Evolutionary conservation across 2,329 filamentous ascomycete genomes (phyloP).

Genomic region (Exophiala sp.): DNA sequence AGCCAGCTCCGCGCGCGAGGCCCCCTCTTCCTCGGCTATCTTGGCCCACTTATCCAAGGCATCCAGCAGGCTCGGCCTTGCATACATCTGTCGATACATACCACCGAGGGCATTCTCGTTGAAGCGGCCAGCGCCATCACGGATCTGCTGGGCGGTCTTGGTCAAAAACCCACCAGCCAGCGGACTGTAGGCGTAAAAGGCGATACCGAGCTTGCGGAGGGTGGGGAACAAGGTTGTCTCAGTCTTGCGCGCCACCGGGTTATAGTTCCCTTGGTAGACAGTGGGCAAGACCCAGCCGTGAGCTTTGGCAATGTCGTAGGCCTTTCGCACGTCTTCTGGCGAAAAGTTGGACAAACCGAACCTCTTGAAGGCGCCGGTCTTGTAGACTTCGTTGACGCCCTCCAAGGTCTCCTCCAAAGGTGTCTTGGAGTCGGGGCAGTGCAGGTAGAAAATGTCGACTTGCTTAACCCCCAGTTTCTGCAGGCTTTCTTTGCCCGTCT

Average conservation of each 20-base stretch:
- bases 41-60: conserved; percentile 33
- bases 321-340: conserved; percentile 31
- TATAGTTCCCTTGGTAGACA: conserved; percentile 41
- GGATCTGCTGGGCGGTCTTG: conserved; percentile 31
- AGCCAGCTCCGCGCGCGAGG: conserved; percentile 34
- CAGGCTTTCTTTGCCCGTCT: conserved; percentile 24
- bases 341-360: conserved; percentile 39
- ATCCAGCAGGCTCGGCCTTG: conserved; percentile 29
- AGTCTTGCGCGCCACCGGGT: conserved; percentile 33
- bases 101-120: conserved; percentile 29
- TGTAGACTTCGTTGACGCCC: conserved; percentile 34
- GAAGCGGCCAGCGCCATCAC: conserved; percentile 32
- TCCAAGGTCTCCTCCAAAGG: conserved; percentile 36
- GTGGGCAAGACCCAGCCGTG: conserved; percentile 35
- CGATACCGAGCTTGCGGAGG: conserved; percentile 33
- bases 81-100: conserved; percentile 29
- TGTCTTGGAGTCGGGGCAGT: conserved; percentile 33
- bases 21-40: conserved; percentile 27
- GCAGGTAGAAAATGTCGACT: conserved; percentile 37
- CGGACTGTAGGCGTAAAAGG: conserved; percentile 31
- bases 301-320: conserved; percentile 33
- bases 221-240: conserved; percentile 37
- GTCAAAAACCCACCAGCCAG: conserved; percentile 37
- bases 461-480: conserved; percentile 26
- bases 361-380: conserved; percentile 31